Evolutionary conservation across 331 rosid genomes (phyloP).

Genomic region (Rhamnella rubrinervis): DNA sequence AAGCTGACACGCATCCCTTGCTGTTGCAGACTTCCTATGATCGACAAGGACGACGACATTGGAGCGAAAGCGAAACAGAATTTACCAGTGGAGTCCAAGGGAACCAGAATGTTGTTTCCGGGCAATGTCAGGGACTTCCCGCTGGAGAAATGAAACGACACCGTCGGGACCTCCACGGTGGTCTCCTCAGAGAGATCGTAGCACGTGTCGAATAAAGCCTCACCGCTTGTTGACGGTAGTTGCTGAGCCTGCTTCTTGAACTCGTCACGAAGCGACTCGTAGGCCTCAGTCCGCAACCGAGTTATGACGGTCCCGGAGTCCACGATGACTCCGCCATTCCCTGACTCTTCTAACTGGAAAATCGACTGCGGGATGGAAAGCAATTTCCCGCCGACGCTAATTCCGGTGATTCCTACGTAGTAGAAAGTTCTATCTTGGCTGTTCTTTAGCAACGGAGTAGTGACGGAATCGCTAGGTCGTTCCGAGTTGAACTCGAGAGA

Average conservation of each 20-base stretch:
- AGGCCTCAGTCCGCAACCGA: slow-evolving; percentile 55
- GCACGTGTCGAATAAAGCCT: slow-evolving; percentile 83
- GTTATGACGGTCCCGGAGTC: slow-evolving; percentile 89
- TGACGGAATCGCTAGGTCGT: slow-evolving; percentile 55
- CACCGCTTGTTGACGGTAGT: slow-evolving; percentile 30
- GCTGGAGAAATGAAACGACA: slow-evolving; percentile 56
- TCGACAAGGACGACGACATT: slow-evolving; percentile 56
- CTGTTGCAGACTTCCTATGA: slow-evolving; percentile 88
- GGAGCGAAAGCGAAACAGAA: slow-evolving; percentile 92
- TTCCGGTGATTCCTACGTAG: slow-evolving; percentile 58
- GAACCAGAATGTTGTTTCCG: slow-evolving; percentile 76
- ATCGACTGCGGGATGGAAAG: slow-evolving; percentile 42
- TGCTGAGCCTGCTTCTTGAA: slow-evolving; percentile 47
- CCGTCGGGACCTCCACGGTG: slow-evolving; percentile 67
- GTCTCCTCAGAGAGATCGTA: slow-evolving; percentile 54
- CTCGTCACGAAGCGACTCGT: slow-evolving; percentile 67
- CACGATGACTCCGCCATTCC: slow-evolving; percentile 69
- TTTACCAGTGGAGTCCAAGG: slow-evolving; percentile 64
- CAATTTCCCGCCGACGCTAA: slow-evolving; percentile 65
- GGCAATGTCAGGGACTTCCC: slow-evolving; percentile 50
- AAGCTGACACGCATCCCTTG: slow-evolving; percentile 94
- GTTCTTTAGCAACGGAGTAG: slow-evolving; percentile 39
- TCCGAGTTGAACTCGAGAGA: slow-evolving; percentile 85
- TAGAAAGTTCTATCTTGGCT: slow-evolving; percentile 47
- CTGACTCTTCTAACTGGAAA: slow-evolving; percentile 43